These are phyloP conservation scores for Boletus coccyginus DNA, from an alignment of 768 basidiomycete genomes.

Conservation along the genomic window DNA sequence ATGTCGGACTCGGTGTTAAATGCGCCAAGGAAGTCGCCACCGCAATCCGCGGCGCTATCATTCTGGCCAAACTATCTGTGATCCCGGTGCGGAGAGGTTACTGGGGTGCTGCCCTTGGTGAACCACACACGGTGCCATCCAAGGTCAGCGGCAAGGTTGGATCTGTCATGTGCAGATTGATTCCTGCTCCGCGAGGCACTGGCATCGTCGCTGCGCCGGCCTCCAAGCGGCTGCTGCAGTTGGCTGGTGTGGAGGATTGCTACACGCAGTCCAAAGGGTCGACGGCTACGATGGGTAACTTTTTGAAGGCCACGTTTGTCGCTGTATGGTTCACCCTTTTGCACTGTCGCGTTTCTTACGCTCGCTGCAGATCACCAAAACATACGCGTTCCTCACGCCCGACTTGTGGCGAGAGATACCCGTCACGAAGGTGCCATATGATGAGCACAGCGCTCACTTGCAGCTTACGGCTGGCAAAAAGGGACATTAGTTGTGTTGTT, in stretches of 20 bases:
- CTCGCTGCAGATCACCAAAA: conserved; percentile 81
- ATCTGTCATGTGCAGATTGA: conserved; percentile 98
- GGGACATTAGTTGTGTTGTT: conserved; percentile 42
- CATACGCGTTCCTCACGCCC: conserved; percentile 97
- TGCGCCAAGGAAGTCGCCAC: conserved; percentile 99
- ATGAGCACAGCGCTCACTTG: conserved; percentile 93
- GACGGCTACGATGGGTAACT: conserved; percentile 98
- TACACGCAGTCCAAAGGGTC: conserved; percentile 99
- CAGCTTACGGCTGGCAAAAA: conserved; percentile 82
- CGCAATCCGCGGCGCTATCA: conserved; percentile 99
- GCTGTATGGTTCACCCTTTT: conserved; percentile 53
- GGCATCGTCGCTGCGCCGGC: conserved; percentile 99
- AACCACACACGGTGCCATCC: conserved; percentile 98
- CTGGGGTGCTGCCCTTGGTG: conserved; percentile 99
- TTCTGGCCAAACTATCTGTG: conserved; percentile 96
- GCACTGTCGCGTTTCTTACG: neutral
- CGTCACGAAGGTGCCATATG: conserved; percentile 85
- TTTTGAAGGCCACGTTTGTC: conserved; percentile 96
- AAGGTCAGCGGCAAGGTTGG: conserved; percentile 99
- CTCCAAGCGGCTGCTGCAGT: conserved; percentile 92
- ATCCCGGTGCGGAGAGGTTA: conserved; percentile 98
- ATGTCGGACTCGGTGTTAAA: conserved; percentile 99
- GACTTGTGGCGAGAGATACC: conserved; percentile 97
- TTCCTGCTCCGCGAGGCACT: conserved; percentile 97
- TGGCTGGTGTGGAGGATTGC: conserved; percentile 96